Evolutionary conservation across 345 rosid species (phyloP), one percentile per base, ranked within the genome.

Genomic region (Leavenworthia alabamica): DNA sequence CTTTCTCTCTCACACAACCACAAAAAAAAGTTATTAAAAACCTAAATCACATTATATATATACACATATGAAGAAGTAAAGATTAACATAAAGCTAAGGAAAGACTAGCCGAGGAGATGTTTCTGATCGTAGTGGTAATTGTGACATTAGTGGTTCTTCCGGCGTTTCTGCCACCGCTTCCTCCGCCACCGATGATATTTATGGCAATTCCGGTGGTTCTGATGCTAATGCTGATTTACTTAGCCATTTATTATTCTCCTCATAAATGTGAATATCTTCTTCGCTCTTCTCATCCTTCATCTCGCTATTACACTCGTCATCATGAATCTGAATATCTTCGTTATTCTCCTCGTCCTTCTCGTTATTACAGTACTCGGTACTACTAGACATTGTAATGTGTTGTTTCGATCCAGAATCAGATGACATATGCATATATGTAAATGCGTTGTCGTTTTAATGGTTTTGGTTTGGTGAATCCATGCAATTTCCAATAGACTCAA

Each of bases 151-250:
- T 41, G 48, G 66, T 71, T 14, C 56, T 71, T 43, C 75, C 75
- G 12, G 66, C 70, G 0, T 12, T 64, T 57, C 44, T 71, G 4
- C 75, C 75, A 7, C 75, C 75, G 41, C 55, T 64, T 19, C 71
- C 75, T 1, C 71, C 75, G 7, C 75, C 70, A 17, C 75, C 75
- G 35, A 64, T 64, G 61, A 48, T 64, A 27, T 17, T 71, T 2
- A 64, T 71, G 75, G 60, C 55, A 17, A 43, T 71, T 35, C 75
- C 75, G 55, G 60, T 71, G 66, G 60, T 71, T 27, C 15, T 71
- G 11, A 41, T 71, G 71, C 9, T 71, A 50, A 56, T 49, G 70
- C 75, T 71, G 24, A 4, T 64, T 50, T 42, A 35, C 60, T 64
- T 64, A 43, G 75, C 75, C 56, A 41, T 71, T 39, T 32, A 2